phyloP scores from a whole-genome alignment of 441 rosid genomes.

The Flueggea neowawraea region DNA sequence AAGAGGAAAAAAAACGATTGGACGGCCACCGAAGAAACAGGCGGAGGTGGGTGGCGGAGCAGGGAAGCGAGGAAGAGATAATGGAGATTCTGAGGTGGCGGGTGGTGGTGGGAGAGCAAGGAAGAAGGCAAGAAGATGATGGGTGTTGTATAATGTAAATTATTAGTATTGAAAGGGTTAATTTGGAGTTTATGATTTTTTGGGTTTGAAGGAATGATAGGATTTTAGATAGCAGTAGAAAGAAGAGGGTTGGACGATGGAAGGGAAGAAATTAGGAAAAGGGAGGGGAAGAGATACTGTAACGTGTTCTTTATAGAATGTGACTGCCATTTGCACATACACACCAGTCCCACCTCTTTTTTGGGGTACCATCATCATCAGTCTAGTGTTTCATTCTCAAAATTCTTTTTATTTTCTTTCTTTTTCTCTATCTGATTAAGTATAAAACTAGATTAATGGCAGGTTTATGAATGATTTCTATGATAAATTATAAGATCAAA shows the following conservation, averaged over 20 bases:
- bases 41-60: constrained; percentile 2
- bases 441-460: no score
- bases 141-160: constrained; percentile 27
- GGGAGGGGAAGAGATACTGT: no score
- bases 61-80: constrained; percentile 39
- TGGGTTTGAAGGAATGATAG: background rate
- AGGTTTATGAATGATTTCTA: no score
- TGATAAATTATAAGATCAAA: no score
- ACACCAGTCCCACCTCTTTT: no score
- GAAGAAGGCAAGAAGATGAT: background rate
- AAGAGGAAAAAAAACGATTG: constrained; percentile 24
- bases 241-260: background rate
- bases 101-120: constrained; percentile 11
- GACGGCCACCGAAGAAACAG: constrained; percentile 31
- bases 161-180: background rate
- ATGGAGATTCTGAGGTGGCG: constrained; percentile 14
- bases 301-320: no score
- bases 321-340: no score
- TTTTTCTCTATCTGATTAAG: no score
- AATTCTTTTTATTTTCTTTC: no score
- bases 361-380: no score
- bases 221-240: background rate
- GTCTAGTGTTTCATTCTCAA: no score
- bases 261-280: no score
- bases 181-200: background rate